These are phyloP conservation scores for Candida endomychidarum DNA, from an alignment of 805 yeast species.

Conservation along the genomic window DNA sequence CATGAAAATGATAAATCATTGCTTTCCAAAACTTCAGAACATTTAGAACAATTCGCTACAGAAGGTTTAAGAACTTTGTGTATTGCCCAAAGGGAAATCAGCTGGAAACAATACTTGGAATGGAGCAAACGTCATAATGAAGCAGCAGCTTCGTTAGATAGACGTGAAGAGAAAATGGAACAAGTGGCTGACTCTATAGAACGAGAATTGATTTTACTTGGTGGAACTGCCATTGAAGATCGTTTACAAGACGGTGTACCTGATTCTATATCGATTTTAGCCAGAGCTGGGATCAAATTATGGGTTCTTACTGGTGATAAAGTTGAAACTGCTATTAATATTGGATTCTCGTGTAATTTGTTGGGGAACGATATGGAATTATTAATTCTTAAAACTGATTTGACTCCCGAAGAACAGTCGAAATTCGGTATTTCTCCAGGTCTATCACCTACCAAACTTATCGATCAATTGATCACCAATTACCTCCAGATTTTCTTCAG, in stretches of 20 bases:
- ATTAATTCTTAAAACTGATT: constrained; percentile 49
- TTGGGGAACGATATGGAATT: constrained; percentile 76
- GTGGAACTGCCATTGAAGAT: constrained; percentile 89
- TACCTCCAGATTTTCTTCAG: constrained; percentile 57
- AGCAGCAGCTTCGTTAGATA: constrained; percentile 62
- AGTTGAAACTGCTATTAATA: constrained; percentile 86
- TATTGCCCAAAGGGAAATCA: constrained; percentile 67
- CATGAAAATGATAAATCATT: constrained; percentile 46
- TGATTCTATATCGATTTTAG: constrained; percentile 68
- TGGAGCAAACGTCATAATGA: constrained; percentile 65
- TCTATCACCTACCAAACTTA: constrained; percentile 32
- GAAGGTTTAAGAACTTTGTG: constrained; percentile 84
- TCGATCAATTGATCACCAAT: constrained; percentile 49
- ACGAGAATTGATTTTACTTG: constrained; percentile 60
- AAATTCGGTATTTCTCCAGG: constrained; percentile 21
- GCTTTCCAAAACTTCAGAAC: constrained; percentile 64
- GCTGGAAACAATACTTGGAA: constrained; percentile 58
- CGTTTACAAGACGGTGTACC: constrained; percentile 85
- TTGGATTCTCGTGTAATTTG: constrained; percentile 82
- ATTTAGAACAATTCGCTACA: constrained; percentile 74
- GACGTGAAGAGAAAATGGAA: constrained; percentile 73
- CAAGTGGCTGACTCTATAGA: constrained; percentile 74
- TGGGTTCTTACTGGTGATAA: constrained; percentile 90
- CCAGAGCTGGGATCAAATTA: constrained; percentile 75
- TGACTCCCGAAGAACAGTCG: constrained; percentile 26